Base-by-base conservation (phyloP, 1,139 yeast species). In the Candida neerlandica region DNA sequence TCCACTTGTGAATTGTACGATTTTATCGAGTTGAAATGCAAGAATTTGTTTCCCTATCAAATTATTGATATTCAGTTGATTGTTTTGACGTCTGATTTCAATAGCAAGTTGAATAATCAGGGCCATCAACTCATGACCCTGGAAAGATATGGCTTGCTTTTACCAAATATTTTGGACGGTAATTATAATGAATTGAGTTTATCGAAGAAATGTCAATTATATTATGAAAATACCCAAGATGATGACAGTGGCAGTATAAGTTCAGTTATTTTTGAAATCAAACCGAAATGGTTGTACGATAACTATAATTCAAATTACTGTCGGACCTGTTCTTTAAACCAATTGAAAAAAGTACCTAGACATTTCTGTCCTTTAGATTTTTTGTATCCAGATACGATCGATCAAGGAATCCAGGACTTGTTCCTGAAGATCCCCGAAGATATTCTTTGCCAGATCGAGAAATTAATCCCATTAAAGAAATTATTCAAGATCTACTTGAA, bases 281-380 rank as follows among this genome's bases (percentile, higher is more conserved):
- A 76, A 53, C 81, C 81, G 5, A 76, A 76, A 58, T 76, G 81
- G 81, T 64, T 76, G 39, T 76, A 76, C 57, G 78, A 75, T 52
- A 75, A 75, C 51, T 54, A 54, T 15, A 49, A 58, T 6, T 60
- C 68, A 21, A 74, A 71, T 53, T 76, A 76, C 54, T 76, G 81
- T 57, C 64, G 81, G 15, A 75, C 78, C 3, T 76, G 81, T 51
- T 74, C 73, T 66, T 65, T 71, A 46, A 71, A 71, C 52, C 79
- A 73, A 51, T 55, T 67, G 19, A 65, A 67, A 42, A 67, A 69
- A 0, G 55, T 57, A n/a, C 37, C 50, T 9, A 59, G 80, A 41
- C 81, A 76, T 58, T 76, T 73, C 53, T 76, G 81, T 54, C 78
- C 80, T 0, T 62, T 75, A 46, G 81, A 76, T 54, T 63, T 76